These are phyloP conservation scores for Warburgia ugandensis DNA, from an alignment of 164 flowering plant genomes.

Conservation along the genomic window DNA sequence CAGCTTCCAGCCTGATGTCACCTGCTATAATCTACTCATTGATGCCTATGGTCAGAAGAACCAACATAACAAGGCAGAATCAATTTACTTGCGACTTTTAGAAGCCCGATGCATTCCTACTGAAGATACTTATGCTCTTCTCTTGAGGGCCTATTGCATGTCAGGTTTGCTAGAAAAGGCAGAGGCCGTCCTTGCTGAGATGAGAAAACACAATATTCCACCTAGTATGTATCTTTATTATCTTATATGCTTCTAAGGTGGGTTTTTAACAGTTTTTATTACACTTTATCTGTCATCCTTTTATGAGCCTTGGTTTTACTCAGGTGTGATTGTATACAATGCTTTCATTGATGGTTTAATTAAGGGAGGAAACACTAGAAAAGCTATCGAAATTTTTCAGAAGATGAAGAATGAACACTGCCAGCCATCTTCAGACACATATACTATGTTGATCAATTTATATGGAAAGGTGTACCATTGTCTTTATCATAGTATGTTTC, in stretches of 20 bases:
- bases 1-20: conserved; percentile 67
- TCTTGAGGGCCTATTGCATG: conserved; percentile 59
- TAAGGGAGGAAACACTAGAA: conserved; percentile 48
- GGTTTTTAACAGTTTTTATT: not conserved
- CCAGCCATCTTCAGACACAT: conserved; percentile 64
- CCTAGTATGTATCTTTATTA: conserved; percentile 41
- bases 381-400: conserved; percentile 61
- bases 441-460: conserved; percentile 76
- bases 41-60: conserved; percentile 76
- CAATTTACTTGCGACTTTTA: conserved; percentile 46
- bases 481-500: not conserved
- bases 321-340: conserved; percentile 75
- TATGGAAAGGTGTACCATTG: conserved; percentile 59
- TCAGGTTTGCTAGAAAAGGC: conserved; percentile 56
- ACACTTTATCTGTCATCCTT: not conserved
- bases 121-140: conserved; percentile 85
- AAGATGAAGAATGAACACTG: conserved; percentile 76
- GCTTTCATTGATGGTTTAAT: conserved; percentile 75
- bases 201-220: conserved; percentile 45
- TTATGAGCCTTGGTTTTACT: conserved; percentile 6
- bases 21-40: conserved; percentile 76
- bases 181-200: conserved; percentile 68
- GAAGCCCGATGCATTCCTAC: conserved; percentile 67
- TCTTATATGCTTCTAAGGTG: not conserved
- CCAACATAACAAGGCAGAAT: conserved; percentile 52